These are phyloP conservation scores for Salicornia ramosissima DNA, from an alignment of 148 eudicot genomes.

Conservation along the genomic window DNA sequence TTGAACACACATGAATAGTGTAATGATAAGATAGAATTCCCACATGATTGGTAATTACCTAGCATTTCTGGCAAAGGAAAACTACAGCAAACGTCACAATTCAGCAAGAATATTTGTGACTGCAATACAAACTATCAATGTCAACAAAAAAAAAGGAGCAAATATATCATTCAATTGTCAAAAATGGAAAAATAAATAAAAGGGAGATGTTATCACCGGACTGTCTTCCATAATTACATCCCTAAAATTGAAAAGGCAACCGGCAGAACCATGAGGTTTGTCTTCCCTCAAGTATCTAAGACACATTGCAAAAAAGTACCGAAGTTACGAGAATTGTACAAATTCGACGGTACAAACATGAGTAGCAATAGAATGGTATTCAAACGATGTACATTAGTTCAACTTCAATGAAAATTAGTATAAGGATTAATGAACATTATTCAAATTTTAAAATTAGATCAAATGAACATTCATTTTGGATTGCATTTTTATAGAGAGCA, in stretches of 20 bases:
- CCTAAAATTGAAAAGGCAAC: constrained; percentile 76
- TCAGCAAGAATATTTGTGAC: constrained; percentile 88
- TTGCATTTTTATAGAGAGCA: no score
- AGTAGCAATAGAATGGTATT: no score
- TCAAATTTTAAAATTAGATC: no score
- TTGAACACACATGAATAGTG: constrained; percentile 1
- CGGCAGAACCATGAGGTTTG: constrained; percentile 87
- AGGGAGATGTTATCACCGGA: constrained; percentile 43
- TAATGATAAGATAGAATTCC: constrained; percentile 8
- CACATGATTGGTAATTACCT: constrained; percentile 40
- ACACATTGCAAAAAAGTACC: constrained; percentile 23
- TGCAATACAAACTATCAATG: constrained; percentile 30
- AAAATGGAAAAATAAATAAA: constrained; percentile 6
- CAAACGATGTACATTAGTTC: no score
- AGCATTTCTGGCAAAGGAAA: constrained; percentile 93
- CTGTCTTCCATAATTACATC: constrained; percentile 75
- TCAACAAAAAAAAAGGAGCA: constrained; percentile 2
- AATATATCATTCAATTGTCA: background rate
- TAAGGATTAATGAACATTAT: no score
- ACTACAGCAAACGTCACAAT: constrained; percentile 96
- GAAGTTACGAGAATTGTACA: no score
- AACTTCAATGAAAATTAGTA: no score
- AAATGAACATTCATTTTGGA: no score
- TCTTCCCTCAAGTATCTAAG: constrained; percentile 83
- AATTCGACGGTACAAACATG: no score